Evolutionary conservation across 2,329 filamentous ascomycete genomes (phyloP).

Genomic region (Neofusicoccum umdonicola): DNA sequence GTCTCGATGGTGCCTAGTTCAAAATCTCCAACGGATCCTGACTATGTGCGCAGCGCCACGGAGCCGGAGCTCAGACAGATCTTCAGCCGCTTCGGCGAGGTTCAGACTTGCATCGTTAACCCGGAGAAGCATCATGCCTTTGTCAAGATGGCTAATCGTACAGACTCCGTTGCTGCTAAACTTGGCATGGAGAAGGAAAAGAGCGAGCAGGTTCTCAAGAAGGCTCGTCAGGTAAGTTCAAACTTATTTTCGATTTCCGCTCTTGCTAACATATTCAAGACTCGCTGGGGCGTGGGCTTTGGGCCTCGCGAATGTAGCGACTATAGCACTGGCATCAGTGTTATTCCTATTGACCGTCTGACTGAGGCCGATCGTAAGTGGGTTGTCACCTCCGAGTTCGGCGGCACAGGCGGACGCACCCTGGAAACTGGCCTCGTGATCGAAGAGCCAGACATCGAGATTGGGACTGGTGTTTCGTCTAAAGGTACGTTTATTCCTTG

Average conservation of each 20-base stretch:
- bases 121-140: constrained; percentile 97
- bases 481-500: constrained; percentile 51
- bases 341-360: constrained; percentile 88
- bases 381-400: constrained; percentile 91
- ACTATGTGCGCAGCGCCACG: constrained; percentile 44
- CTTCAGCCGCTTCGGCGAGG: constrained; percentile 78
- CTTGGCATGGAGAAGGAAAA: constrained; percentile 81
- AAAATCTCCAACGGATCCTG: background rate
- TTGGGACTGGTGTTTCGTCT: constrained; percentile 92
- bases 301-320: constrained; percentile 96
- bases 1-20: background rate
- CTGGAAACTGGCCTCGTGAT: constrained; percentile 84
- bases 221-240: constrained; percentile 43
- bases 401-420: constrained; percentile 79
- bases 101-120: constrained; percentile 98
- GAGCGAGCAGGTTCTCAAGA: constrained; percentile 68
- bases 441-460: constrained; percentile 98
- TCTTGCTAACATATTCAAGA: constrained; percentile 51
- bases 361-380: constrained; percentile 97
- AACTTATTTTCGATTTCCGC: background rate
- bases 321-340: constrained; percentile 85
- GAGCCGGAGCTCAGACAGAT: constrained; percentile 79
- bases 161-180: constrained; percentile 80
- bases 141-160: constrained; percentile 94
- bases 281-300: constrained; percentile 96